Percentiles rank a stretch among this genome's conserved stretches.
Conservation (phyloP, 2,329 filamentous ascomycete species). For the Talaromyces sp. region DNA sequence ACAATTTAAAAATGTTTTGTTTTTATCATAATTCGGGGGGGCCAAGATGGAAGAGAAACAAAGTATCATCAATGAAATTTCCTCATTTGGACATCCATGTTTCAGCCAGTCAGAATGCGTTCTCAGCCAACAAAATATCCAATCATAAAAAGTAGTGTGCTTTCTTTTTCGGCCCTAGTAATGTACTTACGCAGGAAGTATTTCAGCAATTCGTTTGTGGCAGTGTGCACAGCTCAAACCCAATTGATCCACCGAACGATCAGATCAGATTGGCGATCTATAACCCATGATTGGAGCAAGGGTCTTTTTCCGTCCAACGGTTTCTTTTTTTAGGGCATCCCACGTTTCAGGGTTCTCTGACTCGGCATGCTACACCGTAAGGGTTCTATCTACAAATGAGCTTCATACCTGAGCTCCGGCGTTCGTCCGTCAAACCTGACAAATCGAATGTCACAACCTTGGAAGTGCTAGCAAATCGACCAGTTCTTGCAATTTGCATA, state of each 20-base stretch:
- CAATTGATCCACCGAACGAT: neutral
- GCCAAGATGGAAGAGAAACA: too few relatives aligned
- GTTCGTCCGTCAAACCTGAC: neutral
- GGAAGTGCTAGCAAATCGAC: neutral
- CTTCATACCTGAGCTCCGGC: neutral
- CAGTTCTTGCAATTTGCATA: neutral
- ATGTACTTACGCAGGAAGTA: too few relatives aligned
- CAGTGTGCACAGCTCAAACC: too few relatives aligned
- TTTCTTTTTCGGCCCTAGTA: too few relatives aligned
- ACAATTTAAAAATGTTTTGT: too few relatives aligned
- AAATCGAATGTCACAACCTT: too few relatives aligned
- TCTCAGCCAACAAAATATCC: neutral
- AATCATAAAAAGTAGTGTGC: too few relatives aligned
- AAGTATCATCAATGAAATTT: neutral
- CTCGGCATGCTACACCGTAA: neutral
- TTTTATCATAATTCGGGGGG: neutral
- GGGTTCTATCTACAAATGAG: neutral
- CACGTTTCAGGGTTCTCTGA: neutral
- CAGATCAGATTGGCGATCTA: neutral
- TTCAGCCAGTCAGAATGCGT: neutral
- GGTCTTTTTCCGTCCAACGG: neutral
- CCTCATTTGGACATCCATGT: neutral
- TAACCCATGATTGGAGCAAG: neutral
- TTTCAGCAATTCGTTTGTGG: neutral
- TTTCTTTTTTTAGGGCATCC: constrained; percentile 4